Evolutionary conservation across 208 protist genomes (phyloP).

Genomic region (Leishmania martiniquensis): DNA sequence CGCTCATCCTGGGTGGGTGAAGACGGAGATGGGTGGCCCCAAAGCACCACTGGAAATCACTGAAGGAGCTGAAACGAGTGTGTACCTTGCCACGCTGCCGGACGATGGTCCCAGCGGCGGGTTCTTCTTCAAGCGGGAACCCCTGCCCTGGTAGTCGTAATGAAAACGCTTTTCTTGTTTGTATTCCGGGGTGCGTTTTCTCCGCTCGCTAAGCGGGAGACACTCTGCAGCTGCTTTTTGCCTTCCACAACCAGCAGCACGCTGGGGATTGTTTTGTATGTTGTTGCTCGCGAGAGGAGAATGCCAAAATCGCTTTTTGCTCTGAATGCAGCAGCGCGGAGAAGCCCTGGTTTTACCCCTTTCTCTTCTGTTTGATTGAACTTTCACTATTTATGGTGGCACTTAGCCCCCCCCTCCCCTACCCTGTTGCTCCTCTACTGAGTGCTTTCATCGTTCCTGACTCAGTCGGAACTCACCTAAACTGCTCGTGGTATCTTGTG

Average conservation of each 20-base stretch:
- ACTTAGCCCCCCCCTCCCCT: background rate
- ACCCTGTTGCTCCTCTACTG: background rate
- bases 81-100: conserved; percentile 79
- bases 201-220: background rate
- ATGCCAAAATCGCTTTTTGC: background rate
- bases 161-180: background rate
- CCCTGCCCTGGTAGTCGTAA: conserved; percentile 54
- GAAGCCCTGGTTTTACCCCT: background rate
- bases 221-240: background rate
- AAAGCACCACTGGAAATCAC: conserved; percentile 46
- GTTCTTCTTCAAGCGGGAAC: conserved; percentile 79
- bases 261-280: background rate
- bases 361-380: background rate
- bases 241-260: background rate
- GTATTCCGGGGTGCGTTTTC: background rate
- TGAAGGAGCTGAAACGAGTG: conserved; percentile 72
- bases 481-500: background rate
- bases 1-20: conserved; percentile 72
- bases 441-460: conserved; percentile 2
- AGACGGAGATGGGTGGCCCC: conserved; percentile 72
- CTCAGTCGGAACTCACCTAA: background rate
- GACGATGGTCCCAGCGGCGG: conserved; percentile 71
- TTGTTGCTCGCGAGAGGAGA: background rate
- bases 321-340: background rate
- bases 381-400: background rate